A percentile compares a stretch with the other conserved stretches of the same genome.
Conservation (phyloP, 495 filamentous ascomycete species). For the Pseudoneurospora amorphoporcata region DNA sequence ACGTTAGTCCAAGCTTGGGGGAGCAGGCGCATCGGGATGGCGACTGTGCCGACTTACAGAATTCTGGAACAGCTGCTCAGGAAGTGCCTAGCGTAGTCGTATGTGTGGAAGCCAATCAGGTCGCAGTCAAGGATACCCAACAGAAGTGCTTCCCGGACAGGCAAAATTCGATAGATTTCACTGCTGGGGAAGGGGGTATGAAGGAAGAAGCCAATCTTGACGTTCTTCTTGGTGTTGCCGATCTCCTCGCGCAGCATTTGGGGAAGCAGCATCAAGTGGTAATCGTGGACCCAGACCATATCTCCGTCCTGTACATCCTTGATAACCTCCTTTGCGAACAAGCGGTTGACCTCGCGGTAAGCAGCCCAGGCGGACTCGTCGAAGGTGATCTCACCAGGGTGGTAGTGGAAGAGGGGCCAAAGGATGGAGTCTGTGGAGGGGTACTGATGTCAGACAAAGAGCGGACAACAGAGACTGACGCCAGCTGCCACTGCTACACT, state of each 20-base stretch:
- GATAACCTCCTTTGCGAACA: constrained; percentile 72
- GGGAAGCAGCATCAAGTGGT: constrained; percentile 88
- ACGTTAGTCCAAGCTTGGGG: neutral
- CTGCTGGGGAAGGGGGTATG: constrained; percentile 91
- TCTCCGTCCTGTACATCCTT: constrained; percentile 66
- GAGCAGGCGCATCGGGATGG: neutral
- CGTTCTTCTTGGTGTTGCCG: constrained; percentile 56
- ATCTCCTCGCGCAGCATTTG: constrained; percentile 71
- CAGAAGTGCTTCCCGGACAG: constrained; percentile 74
- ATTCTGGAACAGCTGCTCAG: constrained; percentile 75
- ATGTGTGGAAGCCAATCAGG: constrained; percentile 88
- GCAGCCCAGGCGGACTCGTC: constrained; percentile 79
- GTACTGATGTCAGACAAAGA: neutral
- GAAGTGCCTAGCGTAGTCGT: constrained; percentile 88
- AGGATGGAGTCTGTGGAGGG: constrained; percentile 71
- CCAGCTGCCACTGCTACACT: constrained; percentile 11
- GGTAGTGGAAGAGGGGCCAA: constrained; percentile 95
- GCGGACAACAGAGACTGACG: neutral
- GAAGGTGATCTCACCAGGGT: constrained; percentile 85
- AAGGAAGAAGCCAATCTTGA: constrained; percentile 89
- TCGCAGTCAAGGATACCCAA: constrained; percentile 75
- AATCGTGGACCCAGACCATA: constrained; percentile 93
- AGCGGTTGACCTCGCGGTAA: constrained; percentile 73
- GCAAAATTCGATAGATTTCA: constrained; percentile 85
- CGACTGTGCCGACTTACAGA: constrained; percentile 41